A percentile compares a stretch with the other conserved stretches of the same genome.
Conservation (phyloP, 1,139 yeast species). For the Yamadazyma oceani region DNA sequence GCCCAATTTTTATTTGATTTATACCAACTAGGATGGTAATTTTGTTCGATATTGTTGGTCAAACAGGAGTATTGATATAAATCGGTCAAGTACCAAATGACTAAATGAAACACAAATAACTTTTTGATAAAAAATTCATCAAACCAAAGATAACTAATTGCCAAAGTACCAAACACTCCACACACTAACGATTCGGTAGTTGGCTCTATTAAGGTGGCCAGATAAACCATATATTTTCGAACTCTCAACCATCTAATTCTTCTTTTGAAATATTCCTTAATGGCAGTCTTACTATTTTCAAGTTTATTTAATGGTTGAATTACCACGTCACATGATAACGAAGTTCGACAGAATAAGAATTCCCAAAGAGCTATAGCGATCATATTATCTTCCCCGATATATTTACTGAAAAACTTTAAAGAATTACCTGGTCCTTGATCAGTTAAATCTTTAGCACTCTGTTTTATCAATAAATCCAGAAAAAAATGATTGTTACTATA, state of each 20-base stretch:
- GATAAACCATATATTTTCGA: constrained; percentile 84
- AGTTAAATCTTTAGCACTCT: constrained; percentile 31
- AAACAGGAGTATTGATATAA: constrained; percentile 56
- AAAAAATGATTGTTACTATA: constrained; percentile 26
- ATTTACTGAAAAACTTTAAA: constrained; percentile 69
- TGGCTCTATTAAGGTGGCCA: constrained; percentile 85
- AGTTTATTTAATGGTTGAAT: constrained; percentile 64
- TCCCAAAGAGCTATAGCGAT: constrained; percentile 87
- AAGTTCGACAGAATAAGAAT: constrained; percentile 65
- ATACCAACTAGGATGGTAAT: constrained; percentile 31
- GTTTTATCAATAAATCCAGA: constrained; percentile 27
- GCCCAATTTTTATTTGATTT: constrained; percentile 12
- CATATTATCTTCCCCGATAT: constrained; percentile 93
- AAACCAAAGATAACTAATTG: constrained; percentile 50
- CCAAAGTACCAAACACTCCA: constrained; percentile 67
- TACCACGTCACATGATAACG: constrained; percentile 75
- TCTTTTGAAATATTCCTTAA: constrained; percentile 61
- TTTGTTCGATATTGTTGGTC: constrained; percentile 25
- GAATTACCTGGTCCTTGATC: constrained; percentile 49
- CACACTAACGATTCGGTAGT: constrained; percentile 75
- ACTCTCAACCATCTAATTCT: constrained; percentile 86
- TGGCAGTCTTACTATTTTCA: constrained; percentile 39
- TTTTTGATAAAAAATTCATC: constrained; percentile 29
- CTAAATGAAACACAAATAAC: constrained; percentile 54
- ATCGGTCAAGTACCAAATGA: constrained; percentile 65